Percentiles rank a stretch among this genome's conserved stretches.
Evolutionary conservation across 192 early-diverging fungal species (phyloP).

Genomic region (Backusella psychrophila): DNA sequence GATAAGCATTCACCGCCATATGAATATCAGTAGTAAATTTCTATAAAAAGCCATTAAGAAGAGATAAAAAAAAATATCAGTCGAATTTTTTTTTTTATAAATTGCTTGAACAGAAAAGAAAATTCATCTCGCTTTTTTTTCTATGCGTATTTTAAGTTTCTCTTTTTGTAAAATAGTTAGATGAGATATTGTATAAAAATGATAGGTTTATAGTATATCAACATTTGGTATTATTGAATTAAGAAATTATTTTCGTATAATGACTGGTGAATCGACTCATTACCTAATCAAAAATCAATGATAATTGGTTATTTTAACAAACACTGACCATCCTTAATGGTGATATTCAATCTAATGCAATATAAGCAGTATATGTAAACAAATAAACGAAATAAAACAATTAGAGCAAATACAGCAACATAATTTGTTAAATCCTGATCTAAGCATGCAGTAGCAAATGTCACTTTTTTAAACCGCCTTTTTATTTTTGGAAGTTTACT

Average conservation of each 20-base stretch:
- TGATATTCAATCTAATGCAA: not conserved
- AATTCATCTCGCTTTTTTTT: not conserved
- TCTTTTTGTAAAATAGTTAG: not conserved
- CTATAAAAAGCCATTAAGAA: not conserved
- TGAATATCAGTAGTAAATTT: not conserved
- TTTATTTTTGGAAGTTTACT: conserved; percentile 4
- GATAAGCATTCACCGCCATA: not conserved
- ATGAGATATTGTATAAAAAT: not conserved
- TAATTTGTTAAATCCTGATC: not conserved
- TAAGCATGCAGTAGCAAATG: not conserved
- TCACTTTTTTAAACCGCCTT: not conserved
- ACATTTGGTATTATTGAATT: not conserved
- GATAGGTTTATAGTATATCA: not conserved
- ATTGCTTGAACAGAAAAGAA: not conserved
- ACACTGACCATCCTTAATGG: not conserved
- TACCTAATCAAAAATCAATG: not conserved
- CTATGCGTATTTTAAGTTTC: not conserved
- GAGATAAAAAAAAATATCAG: not conserved
- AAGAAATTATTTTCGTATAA: not conserved
- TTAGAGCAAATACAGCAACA: not conserved
- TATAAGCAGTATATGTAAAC: not conserved
- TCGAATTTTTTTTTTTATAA: not conserved
- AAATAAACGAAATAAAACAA: not conserved
- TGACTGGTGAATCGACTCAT: not conserved
- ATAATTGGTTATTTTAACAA: not conserved